Evolutionary conservation across 768 basidiomycete species (phyloP).

Genomic region (Candolleomyces aberdarensis): DNA sequence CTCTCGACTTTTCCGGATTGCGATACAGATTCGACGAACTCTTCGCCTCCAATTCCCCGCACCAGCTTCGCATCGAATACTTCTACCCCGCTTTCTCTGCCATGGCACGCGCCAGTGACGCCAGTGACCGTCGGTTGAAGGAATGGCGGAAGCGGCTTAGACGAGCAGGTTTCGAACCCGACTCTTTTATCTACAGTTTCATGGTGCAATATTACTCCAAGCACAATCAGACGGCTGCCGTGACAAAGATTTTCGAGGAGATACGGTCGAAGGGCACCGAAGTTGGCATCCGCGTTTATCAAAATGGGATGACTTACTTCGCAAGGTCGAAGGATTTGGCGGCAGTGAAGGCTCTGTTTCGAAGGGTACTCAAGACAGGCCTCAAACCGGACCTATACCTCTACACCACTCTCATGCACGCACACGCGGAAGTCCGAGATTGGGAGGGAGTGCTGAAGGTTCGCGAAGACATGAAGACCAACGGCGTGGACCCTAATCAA

Average conservation of each 20-base stretch:
- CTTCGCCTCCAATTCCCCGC: conserved; percentile 39
- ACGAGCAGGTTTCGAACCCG: background rate
- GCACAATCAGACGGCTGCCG: background rate
- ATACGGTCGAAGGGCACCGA: background rate
- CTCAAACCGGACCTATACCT: conserved; percentile 51
- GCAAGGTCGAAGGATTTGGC: conserved; percentile 43
- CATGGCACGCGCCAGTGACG: conserved; percentile 26
- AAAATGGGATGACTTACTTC: conserved; percentile 20
- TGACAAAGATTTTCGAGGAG: background rate
- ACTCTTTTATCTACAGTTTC: background rate
- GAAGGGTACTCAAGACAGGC: conserved; percentile 45
- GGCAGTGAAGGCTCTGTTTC: conserved; percentile 52
- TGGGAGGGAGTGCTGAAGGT: conserved; percentile 73
- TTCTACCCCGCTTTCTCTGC: background rate
- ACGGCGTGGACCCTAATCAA: conserved; percentile 34
- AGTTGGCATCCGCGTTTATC: conserved; percentile 1
- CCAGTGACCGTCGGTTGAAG: conserved; percentile 49
- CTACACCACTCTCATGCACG: conserved; percentile 67
- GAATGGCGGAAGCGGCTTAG: conserved; percentile 40
- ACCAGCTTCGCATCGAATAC: background rate
- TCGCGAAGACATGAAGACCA: conserved; percentile 57
- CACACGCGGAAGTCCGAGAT: conserved; percentile 74
- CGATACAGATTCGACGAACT: conserved; percentile 43
- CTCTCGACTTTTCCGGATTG: background rate
- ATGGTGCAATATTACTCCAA: conserved; percentile 6